Percentiles rank a stretch among this genome's conserved stretches.
These are phyloP conservation scores for Colletotrichum ledebouriae DNA, from an alignment of 2,329 filamentous ascomycete genomes.

Conservation along the genomic window DNA sequence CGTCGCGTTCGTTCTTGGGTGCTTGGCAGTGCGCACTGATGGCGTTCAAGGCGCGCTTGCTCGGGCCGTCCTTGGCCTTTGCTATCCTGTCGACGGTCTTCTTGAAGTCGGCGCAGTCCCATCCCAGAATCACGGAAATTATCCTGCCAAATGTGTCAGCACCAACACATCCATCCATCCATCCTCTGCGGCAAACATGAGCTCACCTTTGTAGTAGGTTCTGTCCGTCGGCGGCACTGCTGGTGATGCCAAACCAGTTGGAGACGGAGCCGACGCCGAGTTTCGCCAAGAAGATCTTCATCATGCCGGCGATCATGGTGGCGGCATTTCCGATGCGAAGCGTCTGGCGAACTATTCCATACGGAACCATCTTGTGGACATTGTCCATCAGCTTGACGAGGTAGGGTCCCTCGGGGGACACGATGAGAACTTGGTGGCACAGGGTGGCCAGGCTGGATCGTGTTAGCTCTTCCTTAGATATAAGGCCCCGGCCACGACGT, in stretches of 20 bases:
- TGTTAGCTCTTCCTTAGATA: neutral
- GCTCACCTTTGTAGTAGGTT: constrained; percentile 76
- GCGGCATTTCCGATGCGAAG: constrained; percentile 83
- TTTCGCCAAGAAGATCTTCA: constrained; percentile 81
- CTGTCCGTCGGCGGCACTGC: constrained; percentile 81
- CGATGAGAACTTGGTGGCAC: constrained; percentile 78
- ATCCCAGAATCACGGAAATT: constrained; percentile 78
- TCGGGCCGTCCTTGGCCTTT: constrained; percentile 68
- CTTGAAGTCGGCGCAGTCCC: constrained; percentile 79
- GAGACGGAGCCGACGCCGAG: constrained; percentile 80
- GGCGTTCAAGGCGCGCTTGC: constrained; percentile 71
- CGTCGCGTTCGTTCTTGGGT: constrained; percentile 69
- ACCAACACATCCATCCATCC: too few relatives aligned
- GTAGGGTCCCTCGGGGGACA: constrained; percentile 82
- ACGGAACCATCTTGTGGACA: constrained; percentile 78
- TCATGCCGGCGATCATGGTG: constrained; percentile 83
- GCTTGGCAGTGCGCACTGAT: constrained; percentile 71
- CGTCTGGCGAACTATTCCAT: constrained; percentile 79
- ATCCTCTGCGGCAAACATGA: constrained; percentile 29
- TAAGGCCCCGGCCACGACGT: constrained; percentile 48
- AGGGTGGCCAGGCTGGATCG: constrained; percentile 75
- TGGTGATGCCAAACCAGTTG: constrained; percentile 83
- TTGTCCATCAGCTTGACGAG: constrained; percentile 79
- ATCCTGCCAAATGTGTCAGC: constrained; percentile 63
- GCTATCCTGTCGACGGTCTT: constrained; percentile 75